Evolutionary conservation across 2,329 filamentous ascomycete species (phyloP), one percentile per base, ranked within the genome.

Genomic region (Seiridium cupressi): DNA sequence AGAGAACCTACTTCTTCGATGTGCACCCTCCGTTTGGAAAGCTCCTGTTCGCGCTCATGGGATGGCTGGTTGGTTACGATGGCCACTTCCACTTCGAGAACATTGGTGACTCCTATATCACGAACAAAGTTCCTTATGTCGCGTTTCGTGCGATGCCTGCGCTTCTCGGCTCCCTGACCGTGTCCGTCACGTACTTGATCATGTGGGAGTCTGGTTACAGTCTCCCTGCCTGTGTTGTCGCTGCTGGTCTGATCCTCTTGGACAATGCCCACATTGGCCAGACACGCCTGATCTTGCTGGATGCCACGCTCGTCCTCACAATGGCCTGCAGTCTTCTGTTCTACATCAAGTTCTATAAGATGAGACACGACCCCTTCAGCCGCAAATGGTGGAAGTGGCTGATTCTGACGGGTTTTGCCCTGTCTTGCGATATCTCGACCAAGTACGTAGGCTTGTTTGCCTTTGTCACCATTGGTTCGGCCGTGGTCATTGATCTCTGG

Each of bases 371-470:
- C 65, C 84, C 95, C 3, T 99, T 99, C 74, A 87, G 90, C 62
- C 87, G 93, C 63, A 98, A 99, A 79, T 99, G 95, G 95, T 99
- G 95, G 95, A 99, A 99, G 78, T 99, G 95, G 95, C 85, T 99
- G 61, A 87, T 99, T 63, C 78, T 98, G 69, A 99, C 95, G 6
- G 95, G 95, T 62, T 94, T 99, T 73, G 89, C 89, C 62, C 84
- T 99, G 73, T 97, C 93, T 73, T 98, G 94, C 74, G 95, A 97
- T 73, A 98, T 99, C 70, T 98, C 95, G 59, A 96, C 92, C 74
- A 99, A 99, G 81, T 99, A 99, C 68, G 93, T 99, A 61, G 95
- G 95, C 69, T 83, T 91, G 44, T 99, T 99, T 77, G 96, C 93
- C 71, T 99, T 99, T 77, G 88, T 98, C 76, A 97, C 94, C 63